Conservation (phyloP, 1,139 yeast species). For the Zygosaccharomyces sapae region DNA sequence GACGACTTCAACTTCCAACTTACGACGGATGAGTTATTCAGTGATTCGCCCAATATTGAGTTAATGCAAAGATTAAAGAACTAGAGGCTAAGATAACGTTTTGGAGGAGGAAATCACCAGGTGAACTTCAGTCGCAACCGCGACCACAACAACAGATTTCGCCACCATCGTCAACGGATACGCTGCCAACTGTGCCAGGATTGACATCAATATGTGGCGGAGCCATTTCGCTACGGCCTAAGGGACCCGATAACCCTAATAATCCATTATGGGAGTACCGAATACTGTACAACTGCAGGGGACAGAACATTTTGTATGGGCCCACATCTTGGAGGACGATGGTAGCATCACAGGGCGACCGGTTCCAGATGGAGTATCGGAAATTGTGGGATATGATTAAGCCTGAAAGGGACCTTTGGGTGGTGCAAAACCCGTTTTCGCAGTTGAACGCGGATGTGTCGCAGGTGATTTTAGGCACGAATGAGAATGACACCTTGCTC, state of each 20-base stretch:
- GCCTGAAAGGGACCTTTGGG: slow-evolving; percentile 26
- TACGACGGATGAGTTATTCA: slow-evolving; percentile 24
- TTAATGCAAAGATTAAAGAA: slow-evolving; percentile 22
- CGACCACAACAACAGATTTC: background rate
- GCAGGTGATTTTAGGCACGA: slow-evolving; percentile 2
- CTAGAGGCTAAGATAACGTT: slow-evolving; percentile 19
- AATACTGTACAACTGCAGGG: slow-evolving; percentile 16
- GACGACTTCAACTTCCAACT: slow-evolving; percentile 24
- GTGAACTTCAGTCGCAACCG: background rate
- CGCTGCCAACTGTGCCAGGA: too few species aligned
- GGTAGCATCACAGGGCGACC: slow-evolving; percentile 19
- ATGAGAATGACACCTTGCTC: slow-evolving; percentile 8
- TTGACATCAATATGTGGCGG: background rate
- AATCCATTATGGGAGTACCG: slow-evolving; percentile 22
- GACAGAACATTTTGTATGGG: slow-evolving; percentile 22
- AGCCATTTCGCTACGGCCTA: slow-evolving; percentile 1
- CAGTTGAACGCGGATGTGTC: slow-evolving; percentile 1
- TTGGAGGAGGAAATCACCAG: too few species aligned
- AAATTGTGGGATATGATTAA: slow-evolving; percentile 27
- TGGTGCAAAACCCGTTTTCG: slow-evolving; percentile 13
- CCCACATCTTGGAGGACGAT: slow-evolving; percentile 29
- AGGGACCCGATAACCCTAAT: background rate
- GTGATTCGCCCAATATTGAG: slow-evolving; percentile 26
- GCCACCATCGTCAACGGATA: background rate
- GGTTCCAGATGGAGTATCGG: slow-evolving; percentile 22